Percentiles rank a stretch among this genome's conserved stretches.
Conservation (phyloP, 176 grass and related monocot species). For the Oryza glumipatula region DNA sequence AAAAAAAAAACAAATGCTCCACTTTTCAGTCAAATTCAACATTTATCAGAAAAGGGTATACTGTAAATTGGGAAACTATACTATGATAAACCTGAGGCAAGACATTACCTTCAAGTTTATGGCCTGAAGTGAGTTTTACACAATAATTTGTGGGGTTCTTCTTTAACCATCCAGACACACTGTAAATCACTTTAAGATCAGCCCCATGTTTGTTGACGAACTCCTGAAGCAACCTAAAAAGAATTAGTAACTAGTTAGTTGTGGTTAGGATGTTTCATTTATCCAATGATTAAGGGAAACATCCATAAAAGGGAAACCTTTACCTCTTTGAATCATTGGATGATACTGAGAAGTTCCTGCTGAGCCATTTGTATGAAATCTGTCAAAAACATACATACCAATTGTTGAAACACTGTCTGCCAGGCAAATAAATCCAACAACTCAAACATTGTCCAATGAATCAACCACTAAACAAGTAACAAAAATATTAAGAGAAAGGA, state of each 20-base stretch:
- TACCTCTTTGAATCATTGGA: slow-evolving; percentile 96
- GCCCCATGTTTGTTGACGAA: slow-evolving; percentile 63
- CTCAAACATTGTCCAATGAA: background rate
- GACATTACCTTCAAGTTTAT: slow-evolving; percentile 80
- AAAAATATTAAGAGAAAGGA: background rate
- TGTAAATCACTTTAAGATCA: slow-evolving; percentile 80
- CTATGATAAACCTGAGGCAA: background rate
- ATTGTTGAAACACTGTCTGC: background rate
- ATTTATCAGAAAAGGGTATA: slow-evolving; percentile 10
- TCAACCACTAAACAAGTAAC: background rate
- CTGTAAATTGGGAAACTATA: background rate
- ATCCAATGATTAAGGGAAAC: slow-evolving; percentile 12
- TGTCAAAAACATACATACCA: slow-evolving; percentile 39
- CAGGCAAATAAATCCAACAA: slow-evolving; percentile 7
- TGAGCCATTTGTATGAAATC: slow-evolving; percentile 99
- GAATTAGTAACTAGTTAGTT: background rate
- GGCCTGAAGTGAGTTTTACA: slow-evolving; percentile 81
- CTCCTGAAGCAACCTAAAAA: slow-evolving; percentile 80
- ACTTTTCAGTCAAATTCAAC: background rate
- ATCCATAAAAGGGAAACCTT: background rate
- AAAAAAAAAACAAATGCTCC: slow-evolving; percentile 7
- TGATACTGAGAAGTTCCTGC: slow-evolving; percentile 84
- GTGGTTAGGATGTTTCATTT: background rate
- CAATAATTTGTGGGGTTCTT: slow-evolving; percentile 61
- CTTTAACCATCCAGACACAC: slow-evolving; percentile 90